phyloP scores from a whole-genome alignment of 2,329 filamentous ascomycete species.

The Fusarium staphyleae region DNA sequence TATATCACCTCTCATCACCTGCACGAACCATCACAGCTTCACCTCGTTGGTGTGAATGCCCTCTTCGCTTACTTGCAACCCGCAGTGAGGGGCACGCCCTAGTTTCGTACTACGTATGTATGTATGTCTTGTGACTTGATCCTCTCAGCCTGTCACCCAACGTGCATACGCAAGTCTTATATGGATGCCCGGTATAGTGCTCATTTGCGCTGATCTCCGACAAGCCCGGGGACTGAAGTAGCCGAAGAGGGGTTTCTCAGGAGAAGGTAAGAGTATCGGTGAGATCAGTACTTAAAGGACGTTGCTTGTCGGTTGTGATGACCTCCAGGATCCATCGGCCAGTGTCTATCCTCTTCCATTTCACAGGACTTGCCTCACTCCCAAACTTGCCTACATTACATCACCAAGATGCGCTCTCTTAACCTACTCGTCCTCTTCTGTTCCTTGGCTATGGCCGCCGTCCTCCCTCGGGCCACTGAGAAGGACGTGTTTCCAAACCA shows the following conservation, averaged over 20 bases:
- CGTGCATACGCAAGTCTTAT: slow-evolving; percentile 25
- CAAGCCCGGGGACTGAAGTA: slow-evolving; percentile 3
- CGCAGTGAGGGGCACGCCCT: slow-evolving; percentile 9
- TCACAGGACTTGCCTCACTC: too few species aligned
- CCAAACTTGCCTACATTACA: neutral
- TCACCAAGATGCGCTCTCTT: slow-evolving; percentile 30
- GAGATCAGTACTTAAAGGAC: slow-evolving; percentile 18
- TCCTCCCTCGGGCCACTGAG: slow-evolving; percentile 26
- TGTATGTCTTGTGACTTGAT: slow-evolving; percentile 20
- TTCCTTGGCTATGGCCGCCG: slow-evolving; percentile 32
- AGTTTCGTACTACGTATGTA: too few species aligned
- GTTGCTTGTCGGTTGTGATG: slow-evolving; percentile 3
- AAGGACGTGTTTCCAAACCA: slow-evolving; percentile 29
- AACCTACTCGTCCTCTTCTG: slow-evolving; percentile 31
- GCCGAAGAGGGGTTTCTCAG: neutral
- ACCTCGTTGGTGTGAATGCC: slow-evolving; percentile 11
- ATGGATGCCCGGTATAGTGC: slow-evolving; percentile 26
- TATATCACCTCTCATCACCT: slow-evolving; percentile 32
- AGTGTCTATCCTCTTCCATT: too few species aligned
- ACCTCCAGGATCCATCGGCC: neutral
- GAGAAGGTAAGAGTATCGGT: neutral
- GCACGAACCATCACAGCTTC: slow-evolving; percentile 37
- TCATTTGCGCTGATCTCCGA: slow-evolving; percentile 31
- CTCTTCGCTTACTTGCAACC: slow-evolving; percentile 17
- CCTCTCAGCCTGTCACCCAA: slow-evolving; percentile 31